These are phyloP conservation scores for Penicillium canariense DNA, from an alignment of 495 filamentous ascomycete species.

Conservation along the genomic window DNA sequence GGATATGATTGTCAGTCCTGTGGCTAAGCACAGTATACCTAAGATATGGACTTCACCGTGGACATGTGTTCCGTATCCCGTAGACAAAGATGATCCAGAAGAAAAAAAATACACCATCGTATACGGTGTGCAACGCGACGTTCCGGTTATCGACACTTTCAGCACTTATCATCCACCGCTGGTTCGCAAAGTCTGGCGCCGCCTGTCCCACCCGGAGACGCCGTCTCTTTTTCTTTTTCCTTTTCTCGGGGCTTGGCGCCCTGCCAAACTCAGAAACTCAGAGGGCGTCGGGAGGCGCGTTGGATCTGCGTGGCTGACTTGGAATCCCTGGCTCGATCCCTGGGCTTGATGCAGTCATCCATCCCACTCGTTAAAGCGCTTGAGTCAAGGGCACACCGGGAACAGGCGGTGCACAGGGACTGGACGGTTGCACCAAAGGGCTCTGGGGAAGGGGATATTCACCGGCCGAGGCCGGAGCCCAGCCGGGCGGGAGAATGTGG, in stretches of 20 bases:
- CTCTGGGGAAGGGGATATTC: background rate
- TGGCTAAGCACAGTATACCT: too few species aligned
- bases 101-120: too few species aligned
- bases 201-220: slow-evolving; percentile 5
- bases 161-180: background rate
- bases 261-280: background rate
- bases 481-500: background rate
- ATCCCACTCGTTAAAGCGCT: background rate
- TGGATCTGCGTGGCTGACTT: background rate
- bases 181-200: slow-evolving; percentile 5
- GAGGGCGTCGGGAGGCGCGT: background rate
- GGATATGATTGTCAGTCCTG: too few species aligned
- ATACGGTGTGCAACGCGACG: too few species aligned
- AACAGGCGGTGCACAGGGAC: background rate
- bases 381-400: background rate
- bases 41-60: too few species aligned
- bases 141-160: too few species aligned
- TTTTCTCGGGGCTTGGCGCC: background rate
- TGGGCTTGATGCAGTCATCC: background rate
- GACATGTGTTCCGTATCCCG: too few species aligned
- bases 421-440: background rate
- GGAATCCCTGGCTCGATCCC: background rate
- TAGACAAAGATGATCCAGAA: too few species aligned
- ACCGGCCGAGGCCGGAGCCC: background rate
- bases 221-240: background rate